These are phyloP conservation scores for Serendipita vermifera DNA, from an alignment of 768 basidiomycete genomes.

Conservation along the genomic window DNA sequence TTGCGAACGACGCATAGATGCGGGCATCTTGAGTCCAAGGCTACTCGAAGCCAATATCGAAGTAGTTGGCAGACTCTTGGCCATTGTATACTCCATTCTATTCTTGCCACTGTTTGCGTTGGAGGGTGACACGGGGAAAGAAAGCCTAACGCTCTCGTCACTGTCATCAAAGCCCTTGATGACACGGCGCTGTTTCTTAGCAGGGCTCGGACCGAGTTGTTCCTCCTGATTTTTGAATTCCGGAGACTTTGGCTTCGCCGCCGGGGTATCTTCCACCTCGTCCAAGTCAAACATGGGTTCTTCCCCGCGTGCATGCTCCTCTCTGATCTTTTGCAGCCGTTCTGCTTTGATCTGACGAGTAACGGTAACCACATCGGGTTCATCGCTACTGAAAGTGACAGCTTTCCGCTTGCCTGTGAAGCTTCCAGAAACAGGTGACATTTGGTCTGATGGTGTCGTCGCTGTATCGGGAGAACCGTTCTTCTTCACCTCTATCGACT, in stretches of 20 bases:
- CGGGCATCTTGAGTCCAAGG: neutral
- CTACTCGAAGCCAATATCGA: neutral
- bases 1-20: neutral
- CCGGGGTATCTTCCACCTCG: neutral
- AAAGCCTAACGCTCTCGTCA: neutral
- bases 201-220: neutral
- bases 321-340: slow-evolving; percentile 1
- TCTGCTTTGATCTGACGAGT: neutral
- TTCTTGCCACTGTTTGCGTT: neutral
- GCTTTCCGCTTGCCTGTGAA: neutral
- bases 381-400: neutral
- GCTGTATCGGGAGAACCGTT: too few species aligned
- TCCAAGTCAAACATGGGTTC: slow-evolving; percentile 6
- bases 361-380: slow-evolving; percentile 5
- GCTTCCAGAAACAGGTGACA: too few species aligned
- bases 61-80: slow-evolving; percentile 1
- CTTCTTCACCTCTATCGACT: neutral
- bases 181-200: neutral
- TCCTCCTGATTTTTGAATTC: neutral
- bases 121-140: neutral
- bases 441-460: too few species aligned
- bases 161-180: neutral
- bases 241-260: neutral
- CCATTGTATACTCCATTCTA: slow-evolving; percentile 1
- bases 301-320: slow-evolving; percentile 7